Evolutionary conservation across 768 basidiomycete genomes (phyloP).

Genomic region (Cystobasidium tubakii): DNA sequence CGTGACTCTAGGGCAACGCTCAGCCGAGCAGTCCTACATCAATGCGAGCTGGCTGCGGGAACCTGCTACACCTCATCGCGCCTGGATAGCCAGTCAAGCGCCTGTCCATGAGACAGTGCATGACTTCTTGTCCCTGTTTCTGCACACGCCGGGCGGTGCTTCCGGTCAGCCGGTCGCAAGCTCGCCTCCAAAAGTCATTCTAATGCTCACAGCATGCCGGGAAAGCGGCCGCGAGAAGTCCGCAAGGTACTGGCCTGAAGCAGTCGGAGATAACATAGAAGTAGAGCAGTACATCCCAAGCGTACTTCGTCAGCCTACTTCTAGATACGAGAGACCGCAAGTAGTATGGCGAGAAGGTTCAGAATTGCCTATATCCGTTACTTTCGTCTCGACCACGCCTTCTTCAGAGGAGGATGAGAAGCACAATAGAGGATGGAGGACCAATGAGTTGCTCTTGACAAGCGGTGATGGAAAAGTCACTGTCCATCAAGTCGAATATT

Average conservation of each 20-base stretch:
- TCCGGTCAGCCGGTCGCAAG: constrained; percentile 43
- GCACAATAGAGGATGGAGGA: constrained; percentile 31
- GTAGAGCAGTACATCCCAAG: constrained; percentile 11
- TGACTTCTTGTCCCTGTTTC: constrained; percentile 67
- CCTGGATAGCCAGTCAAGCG: constrained; percentile 75
- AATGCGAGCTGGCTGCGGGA: constrained; percentile 85
- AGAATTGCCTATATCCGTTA: background rate
- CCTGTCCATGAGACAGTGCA: constrained; percentile 66
- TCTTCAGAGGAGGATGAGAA: constrained; percentile 28
- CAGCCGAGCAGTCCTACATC: constrained; percentile 55
- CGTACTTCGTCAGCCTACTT: background rate
- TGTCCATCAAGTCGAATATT: constrained; percentile 42
- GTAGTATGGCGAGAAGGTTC: background rate
- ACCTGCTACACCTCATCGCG: constrained; percentile 53
- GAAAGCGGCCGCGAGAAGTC: constrained; percentile 70
- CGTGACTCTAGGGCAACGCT: constrained; percentile 54
- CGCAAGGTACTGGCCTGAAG: constrained; percentile 66
- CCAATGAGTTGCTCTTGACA: constrained; percentile 29
- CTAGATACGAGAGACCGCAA: background rate
- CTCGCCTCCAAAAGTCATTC: constrained; percentile 59
- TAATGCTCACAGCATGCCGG: constrained; percentile 70
- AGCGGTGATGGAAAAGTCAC: background rate
- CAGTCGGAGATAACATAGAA: constrained; percentile 54
- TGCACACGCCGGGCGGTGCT: constrained; percentile 51
- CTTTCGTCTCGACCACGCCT: background rate